Evolutionary conservation across 768 basidiomycete species (phyloP).

Genomic region (Thelephora aurantiotincta): DNA sequence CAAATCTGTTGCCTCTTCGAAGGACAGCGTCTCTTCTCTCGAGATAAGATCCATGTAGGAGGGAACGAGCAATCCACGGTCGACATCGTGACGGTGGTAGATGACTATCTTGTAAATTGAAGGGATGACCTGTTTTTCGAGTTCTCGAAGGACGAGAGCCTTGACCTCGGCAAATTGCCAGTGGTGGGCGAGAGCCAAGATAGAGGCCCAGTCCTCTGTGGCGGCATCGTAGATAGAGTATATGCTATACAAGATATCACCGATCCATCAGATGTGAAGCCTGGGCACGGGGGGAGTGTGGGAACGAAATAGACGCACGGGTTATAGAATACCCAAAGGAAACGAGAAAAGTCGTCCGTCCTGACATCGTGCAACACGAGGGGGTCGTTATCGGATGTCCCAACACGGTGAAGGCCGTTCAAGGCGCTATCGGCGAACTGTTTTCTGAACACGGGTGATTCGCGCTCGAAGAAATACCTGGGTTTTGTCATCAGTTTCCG

Average conservation of each 20-base stretch:
- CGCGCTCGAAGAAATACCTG: slow-evolving; percentile 29
- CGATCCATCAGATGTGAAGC: slow-evolving; percentile 1
- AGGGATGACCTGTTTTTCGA: slow-evolving; percentile 20
- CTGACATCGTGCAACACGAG: slow-evolving; percentile 26
- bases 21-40: slow-evolving; percentile 20
- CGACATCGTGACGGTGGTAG: slow-evolving; percentile 23
- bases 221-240: slow-evolving; percentile 26
- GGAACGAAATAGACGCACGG: slow-evolving; percentile 24
- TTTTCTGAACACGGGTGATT: slow-evolving; percentile 25
- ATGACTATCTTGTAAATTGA: slow-evolving; percentile 24
- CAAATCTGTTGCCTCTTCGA: slow-evolving; percentile 27
- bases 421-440: slow-evolving; percentile 12
- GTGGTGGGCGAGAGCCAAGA: slow-evolving; percentile 23
- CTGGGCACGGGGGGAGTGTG: background rate
- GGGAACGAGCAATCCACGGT: slow-evolving; percentile 19
- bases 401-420: slow-evolving; percentile 9
- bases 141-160: slow-evolving; percentile 22
- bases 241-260: slow-evolving; percentile 2
- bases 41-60: slow-evolving; percentile 22
- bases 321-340: slow-evolving; percentile 53
- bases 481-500: too few species aligned
- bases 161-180: slow-evolving; percentile 29
- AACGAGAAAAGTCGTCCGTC: slow-evolving; percentile 34
- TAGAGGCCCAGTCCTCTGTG: slow-evolving; percentile 25
- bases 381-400: slow-evolving; percentile 14